phyloP scores from a whole-genome alignment of 1,139 yeast genomes.

The Scheffersomyces cryptocercus region DNA sequence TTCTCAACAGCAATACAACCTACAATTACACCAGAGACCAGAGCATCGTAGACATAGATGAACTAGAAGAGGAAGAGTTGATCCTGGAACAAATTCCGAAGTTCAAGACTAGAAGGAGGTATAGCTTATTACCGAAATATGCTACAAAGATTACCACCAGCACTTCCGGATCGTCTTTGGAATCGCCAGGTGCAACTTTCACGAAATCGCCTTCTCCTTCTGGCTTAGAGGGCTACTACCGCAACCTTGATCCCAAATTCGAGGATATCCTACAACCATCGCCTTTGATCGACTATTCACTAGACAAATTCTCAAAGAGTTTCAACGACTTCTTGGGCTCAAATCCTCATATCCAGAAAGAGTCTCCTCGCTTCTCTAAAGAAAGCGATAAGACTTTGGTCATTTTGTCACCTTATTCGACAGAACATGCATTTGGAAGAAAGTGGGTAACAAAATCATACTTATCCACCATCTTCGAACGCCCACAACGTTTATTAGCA shows the following conservation, averaged over 20 bases:
- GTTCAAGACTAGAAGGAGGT: slow-evolving; percentile 33
- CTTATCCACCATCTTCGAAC: slow-evolving; percentile 71
- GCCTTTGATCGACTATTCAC: slow-evolving; percentile 32
- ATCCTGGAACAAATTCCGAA: slow-evolving; percentile 39
- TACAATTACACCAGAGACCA: slow-evolving; percentile 31
- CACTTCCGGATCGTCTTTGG: slow-evolving; percentile 3
- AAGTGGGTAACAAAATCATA: slow-evolving; percentile 75
- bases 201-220: neutral
- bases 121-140: slow-evolving; percentile 29
- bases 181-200: neutral
- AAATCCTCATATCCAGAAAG: slow-evolving; percentile 56
- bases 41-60: slow-evolving; percentile 33
- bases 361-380: slow-evolving; percentile 47
- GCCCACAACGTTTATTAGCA: slow-evolving; percentile 81
- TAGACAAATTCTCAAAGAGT: slow-evolving; percentile 41
- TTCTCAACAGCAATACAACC: slow-evolving; percentile 30
- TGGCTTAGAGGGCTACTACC: neutral
- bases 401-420: slow-evolving; percentile 58
- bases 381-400: slow-evolving; percentile 53
- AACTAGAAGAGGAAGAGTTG: slow-evolving; percentile 34
- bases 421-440: slow-evolving; percentile 72
- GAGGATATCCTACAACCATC: slow-evolving; percentile 33
- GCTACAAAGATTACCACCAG: slow-evolving; percentile 17
- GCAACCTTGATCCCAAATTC: slow-evolving; percentile 20
- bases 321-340: slow-evolving; percentile 51